Percentiles rank a stretch among this genome's conserved stretches.
Conservation (phyloP, 352 stramenopile genomes). For the Albugo laibachii region DNA sequence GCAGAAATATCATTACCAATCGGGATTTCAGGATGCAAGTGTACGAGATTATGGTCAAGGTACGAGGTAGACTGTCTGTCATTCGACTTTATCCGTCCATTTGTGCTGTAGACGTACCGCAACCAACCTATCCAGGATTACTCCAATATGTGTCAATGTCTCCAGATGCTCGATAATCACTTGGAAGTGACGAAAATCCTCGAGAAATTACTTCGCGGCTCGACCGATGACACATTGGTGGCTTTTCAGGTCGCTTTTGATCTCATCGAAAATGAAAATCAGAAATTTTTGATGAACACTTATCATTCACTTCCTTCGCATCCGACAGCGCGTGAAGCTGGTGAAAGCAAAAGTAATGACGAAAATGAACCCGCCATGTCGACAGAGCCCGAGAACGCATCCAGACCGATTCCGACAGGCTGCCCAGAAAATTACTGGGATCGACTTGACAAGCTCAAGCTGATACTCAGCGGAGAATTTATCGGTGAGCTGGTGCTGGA, state of each 20-base stretch:
- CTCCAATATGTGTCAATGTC: constrained; percentile 60
- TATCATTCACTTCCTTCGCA: constrained; percentile 65
- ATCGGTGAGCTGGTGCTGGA: constrained; percentile 85
- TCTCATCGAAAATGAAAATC: constrained; percentile 93
- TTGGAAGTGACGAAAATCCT: constrained; percentile 76
- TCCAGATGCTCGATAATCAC: constrained; percentile 77
- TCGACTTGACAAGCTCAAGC: constrained; percentile 72
- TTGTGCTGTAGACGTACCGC: constrained; percentile 16
- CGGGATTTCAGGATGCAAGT: constrained; percentile 91
- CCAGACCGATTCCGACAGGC: constrained; percentile 19
- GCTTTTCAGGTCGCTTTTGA: constrained; percentile 98
- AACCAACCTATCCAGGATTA: constrained; percentile 43
- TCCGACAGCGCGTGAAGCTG: constrained; percentile 13
- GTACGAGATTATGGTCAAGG: constrained; percentile 79
- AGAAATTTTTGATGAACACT: constrained; percentile 91
- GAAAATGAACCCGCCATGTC: constrained; percentile 11
- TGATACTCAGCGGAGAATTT: constrained; percentile 77
- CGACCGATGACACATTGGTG: constrained; percentile 62
- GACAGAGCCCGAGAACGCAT: constrained; percentile 6
- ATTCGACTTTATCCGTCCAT: not conserved
- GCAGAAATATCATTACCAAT: constrained; percentile 82
- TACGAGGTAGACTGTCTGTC: constrained; percentile 3
- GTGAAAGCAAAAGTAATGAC: constrained; percentile 14
- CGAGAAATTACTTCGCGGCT: constrained; percentile 57
- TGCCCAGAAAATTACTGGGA: constrained; percentile 55